Base-by-base conservation (phyloP, 345 rosid genomes). In the Excoecaria cochinchinensis region DNA sequence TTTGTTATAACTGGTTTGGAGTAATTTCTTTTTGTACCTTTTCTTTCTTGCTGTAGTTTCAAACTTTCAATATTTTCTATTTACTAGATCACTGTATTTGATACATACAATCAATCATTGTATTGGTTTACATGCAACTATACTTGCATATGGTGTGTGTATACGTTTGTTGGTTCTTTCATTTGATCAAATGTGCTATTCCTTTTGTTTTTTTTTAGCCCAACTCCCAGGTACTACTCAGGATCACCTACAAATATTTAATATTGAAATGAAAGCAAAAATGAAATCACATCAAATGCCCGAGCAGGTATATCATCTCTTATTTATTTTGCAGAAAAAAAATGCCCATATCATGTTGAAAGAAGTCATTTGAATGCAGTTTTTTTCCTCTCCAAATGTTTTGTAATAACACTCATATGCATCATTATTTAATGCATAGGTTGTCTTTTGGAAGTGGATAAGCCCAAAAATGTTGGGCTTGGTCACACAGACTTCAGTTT, bases 381-480 rank as follows among this genome's bases (percentile, higher is more conserved):
- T 15, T 65, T 15, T 22, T 6, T 24, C 24, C 17, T 22, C 55
- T 9, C 70, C 38, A 50, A 38, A 24, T 9, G 25, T 25, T n/a
- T 24, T 22, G 22, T 4, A 10, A 11, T 39, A 44, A 42, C 55
- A 50, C 31, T 53, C 12, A 31, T 59, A 31, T 48, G 74, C 46
- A 46, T 66, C 42, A 13, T 40, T n/a, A 48, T 13, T 64, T 44
- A 47, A 50, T 77, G 59, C 66, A 21, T 77, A 96, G 99, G 93
- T 96, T 82, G 97, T 81, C 71, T 96, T 96, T 84, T 96, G 99
- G 99, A 96, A 96, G 79, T 96, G 99, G 99, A 92, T 96, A 72
- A 82, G 86, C 76, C 92, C 91, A 53, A 93, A 92, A 83, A 85
- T 93, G 98, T 75, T 96, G 90, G 99, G 98, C 71, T 64, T 96